phyloP scores from a whole-genome alignment of 139 green algal species.

The Chlorella sp. region DNA sequence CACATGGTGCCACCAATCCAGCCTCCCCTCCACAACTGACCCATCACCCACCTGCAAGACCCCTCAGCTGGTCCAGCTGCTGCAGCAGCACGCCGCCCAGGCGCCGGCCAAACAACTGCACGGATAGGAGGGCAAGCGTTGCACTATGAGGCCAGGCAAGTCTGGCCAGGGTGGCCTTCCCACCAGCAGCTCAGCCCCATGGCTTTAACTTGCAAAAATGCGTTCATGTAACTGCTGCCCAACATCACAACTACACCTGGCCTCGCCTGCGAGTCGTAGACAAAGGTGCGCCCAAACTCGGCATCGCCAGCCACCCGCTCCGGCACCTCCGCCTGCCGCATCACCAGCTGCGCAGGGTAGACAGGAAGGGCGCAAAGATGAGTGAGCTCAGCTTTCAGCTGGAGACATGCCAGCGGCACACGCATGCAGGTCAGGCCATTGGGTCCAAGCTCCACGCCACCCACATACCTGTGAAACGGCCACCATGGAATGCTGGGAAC shows the following conservation, averaged over 20 bases:
- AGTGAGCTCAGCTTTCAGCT: background rate
- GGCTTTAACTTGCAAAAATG: no score
- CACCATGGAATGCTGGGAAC: background rate
- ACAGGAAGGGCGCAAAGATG: background rate
- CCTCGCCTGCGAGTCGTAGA: conserved; percentile 16
- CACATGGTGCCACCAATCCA: no score
- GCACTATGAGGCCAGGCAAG: no score
- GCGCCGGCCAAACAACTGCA: background rate
- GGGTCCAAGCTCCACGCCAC: no score
- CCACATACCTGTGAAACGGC: conserved; percentile 6
- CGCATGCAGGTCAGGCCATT: no score
- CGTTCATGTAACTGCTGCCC: no score
- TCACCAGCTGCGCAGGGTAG: background rate
- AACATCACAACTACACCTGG: no score
- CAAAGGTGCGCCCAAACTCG: conserved; percentile 26
- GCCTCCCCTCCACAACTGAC: no score
- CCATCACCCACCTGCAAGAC: conserved; percentile 2
- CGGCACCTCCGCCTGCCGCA: conserved; percentile 34
- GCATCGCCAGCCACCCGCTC: background rate
- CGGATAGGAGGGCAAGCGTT: no score
- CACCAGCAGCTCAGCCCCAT: no score
- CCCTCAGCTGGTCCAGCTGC: conserved; percentile 14
- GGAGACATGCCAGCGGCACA: no score
- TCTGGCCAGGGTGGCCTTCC: no score
- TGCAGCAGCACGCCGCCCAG: conserved; percentile 38